These are phyloP conservation scores for Gracilaria caudata DNA, from an alignment of 23 red algal genomes.

Conservation along the genomic window DNA sequence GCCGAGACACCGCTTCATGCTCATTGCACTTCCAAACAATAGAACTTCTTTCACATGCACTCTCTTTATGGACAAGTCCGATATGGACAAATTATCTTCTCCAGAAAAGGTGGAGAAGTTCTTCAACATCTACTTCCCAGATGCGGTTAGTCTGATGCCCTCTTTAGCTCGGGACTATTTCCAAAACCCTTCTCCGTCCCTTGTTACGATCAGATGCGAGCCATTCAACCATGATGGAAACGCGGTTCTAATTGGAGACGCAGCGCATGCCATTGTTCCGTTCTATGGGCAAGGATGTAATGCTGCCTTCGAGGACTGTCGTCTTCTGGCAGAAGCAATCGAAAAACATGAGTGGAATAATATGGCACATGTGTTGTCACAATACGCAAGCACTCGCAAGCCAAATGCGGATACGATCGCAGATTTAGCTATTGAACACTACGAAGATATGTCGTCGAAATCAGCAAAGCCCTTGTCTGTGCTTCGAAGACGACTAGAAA, in stretches of 20 bases:
- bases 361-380: conserved; percentile 31
- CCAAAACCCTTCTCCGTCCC: conserved; percentile 67
- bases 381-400: conserved; percentile 72
- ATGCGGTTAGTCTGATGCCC: conserved; percentile 83
- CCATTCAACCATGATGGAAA: conserved; percentile 84
- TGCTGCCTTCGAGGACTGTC: conserved; percentile 90
- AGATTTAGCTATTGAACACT: conserved; percentile 91
- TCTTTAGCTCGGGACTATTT: conserved; percentile 66
- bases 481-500: conserved; percentile 60
- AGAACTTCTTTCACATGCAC: conserved; percentile 91
- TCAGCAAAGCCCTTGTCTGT: conserved; percentile 69
- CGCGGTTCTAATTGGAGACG: conserved; percentile 90
- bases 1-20: conserved; percentile 95
- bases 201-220: conserved; percentile 77
- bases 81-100: conserved; percentile 47
- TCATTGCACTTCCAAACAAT: conserved; percentile 97
- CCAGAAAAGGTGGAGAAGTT: conserved; percentile 47
- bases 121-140: conserved; percentile 82
- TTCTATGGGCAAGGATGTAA: conserved; percentile 99
- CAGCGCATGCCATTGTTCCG: conserved; percentile 98
- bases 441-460: conserved; percentile 90
- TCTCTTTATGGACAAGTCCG: conserved; percentile 83
- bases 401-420: conserved; percentile 85
- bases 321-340: conserved; percentile 75
- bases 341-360: conserved; percentile 28